These are phyloP conservation scores for Thielaviopsis populi DNA, from an alignment of 2,329 filamentous ascomycete species.

Conservation along the genomic window DNA sequence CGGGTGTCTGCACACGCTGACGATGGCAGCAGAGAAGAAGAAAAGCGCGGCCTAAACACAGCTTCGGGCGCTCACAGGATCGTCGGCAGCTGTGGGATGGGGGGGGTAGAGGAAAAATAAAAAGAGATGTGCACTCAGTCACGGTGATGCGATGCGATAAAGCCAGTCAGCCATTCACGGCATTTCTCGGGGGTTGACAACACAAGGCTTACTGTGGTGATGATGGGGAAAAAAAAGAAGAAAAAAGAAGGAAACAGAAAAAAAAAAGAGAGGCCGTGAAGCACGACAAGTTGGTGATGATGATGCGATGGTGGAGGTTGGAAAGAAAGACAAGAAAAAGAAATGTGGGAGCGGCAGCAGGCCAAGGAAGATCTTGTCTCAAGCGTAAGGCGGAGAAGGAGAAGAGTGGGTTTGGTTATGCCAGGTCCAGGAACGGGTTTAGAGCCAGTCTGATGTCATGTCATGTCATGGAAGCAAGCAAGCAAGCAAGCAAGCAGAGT, in stretches of 20 bases:
- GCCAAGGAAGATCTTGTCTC: not conserved
- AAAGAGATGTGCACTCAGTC: not conserved
- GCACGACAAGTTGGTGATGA: not conserved
- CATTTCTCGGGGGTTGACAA: not conserved
- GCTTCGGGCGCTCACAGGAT: no score
- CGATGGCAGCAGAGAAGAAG: not conserved
- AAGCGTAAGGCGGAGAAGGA: not conserved
- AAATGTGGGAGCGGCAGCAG: not conserved
- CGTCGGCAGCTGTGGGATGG: no score
- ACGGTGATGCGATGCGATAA: no score
- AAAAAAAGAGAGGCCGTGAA: not conserved
- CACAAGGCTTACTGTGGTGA: not conserved
- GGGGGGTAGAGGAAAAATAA: not conserved
- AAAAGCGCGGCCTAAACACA: not conserved
- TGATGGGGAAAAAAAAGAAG: not conserved
- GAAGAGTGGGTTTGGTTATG: constrained; percentile 5
- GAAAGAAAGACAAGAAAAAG: not conserved
- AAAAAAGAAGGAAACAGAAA: not conserved
- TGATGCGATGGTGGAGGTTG: not conserved
- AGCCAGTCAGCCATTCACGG: no score
- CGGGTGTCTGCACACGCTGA: not conserved
- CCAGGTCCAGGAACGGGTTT: not conserved
- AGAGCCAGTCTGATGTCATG: not conserved
- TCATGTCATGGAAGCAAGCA: not conserved
- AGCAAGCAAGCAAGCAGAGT: not conserved